Evolutionary conservation across 495 filamentous ascomycete species (phyloP).

Genomic region (Choiromyces venosus): DNA sequence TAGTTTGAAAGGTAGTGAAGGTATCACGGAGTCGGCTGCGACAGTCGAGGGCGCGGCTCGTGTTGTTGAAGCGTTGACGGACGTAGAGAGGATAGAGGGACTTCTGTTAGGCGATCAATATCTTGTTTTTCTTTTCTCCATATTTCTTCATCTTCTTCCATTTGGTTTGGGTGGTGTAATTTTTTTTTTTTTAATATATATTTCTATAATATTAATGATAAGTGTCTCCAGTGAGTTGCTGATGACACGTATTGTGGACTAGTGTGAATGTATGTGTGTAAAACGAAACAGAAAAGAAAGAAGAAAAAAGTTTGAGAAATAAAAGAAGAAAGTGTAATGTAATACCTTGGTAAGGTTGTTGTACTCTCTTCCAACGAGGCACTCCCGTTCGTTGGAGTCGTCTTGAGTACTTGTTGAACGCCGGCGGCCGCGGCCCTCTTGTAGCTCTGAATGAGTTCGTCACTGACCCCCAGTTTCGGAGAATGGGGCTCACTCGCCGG

Average conservation of each 20-base stretch:
- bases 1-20: constrained; percentile 24
- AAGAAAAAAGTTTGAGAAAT: not conserved
- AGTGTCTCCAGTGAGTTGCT: not conserved
- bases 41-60: not conserved
- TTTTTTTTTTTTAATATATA: not conserved
- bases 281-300: not conserved
- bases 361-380: not conserved
- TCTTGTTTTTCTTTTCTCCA: not conserved
- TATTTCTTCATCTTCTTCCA: not conserved
- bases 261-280: not conserved
- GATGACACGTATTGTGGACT: not conserved
- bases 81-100: not conserved
- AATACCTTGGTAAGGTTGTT: not conserved
- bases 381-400: not conserved
- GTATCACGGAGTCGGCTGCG: constrained; percentile 19
- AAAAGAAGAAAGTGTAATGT: not conserved
- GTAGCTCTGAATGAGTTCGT: not conserved
- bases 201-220: not conserved
- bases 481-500: not conserved
- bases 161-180: not conserved
- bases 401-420: not conserved
- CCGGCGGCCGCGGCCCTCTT: not conserved
- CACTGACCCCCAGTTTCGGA: not conserved
- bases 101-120: not conserved
- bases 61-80: not conserved